A percentile compares a stretch with the other conserved stretches of the same genome.
Conservation (phyloP, 495 filamentous ascomycete species). For the Thermochaetoides thermophila region DNA sequence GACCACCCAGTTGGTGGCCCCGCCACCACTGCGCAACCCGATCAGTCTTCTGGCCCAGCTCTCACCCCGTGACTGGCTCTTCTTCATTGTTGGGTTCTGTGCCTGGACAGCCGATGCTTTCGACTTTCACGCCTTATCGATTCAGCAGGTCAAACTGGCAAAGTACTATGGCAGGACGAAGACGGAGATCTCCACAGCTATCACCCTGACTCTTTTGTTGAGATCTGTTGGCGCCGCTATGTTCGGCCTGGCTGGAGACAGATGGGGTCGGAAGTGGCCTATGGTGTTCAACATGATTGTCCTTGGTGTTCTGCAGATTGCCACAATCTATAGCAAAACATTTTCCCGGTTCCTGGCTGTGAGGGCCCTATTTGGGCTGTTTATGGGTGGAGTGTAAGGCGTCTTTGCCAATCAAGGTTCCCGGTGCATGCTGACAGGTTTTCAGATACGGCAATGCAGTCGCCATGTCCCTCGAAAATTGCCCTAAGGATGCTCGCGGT, state of each 20-base stretch:
- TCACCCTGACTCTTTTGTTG: slow-evolving; percentile 58
- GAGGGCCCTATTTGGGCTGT: slow-evolving; percentile 56
- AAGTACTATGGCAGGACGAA: slow-evolving; percentile 48
- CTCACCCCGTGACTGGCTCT: slow-evolving; percentile 41
- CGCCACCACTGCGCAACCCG: slow-evolving; percentile 45
- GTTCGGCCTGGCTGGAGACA: slow-evolving; percentile 61
- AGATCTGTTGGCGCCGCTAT: slow-evolving; percentile 53
- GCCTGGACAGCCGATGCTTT: slow-evolving; percentile 60
- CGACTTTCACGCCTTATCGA: slow-evolving; percentile 64
- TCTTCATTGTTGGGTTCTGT: slow-evolving; percentile 46
- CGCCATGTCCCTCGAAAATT: slow-evolving; percentile 67
- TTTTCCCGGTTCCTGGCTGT: slow-evolving; percentile 59
- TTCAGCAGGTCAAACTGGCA: slow-evolving; percentile 54
- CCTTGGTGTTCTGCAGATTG: slow-evolving; percentile 49
- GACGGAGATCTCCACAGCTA: slow-evolving; percentile 56
- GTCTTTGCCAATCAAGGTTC: not conserved
- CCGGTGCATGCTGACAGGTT: not conserved
- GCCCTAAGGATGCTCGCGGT: slow-evolving; percentile 52
- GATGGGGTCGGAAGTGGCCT: slow-evolving; percentile 67
- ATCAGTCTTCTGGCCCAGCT: slow-evolving; percentile 44
- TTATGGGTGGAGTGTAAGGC: slow-evolving; percentile 59
- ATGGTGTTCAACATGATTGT: slow-evolving; percentile 61
- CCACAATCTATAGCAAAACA: slow-evolving; percentile 52
- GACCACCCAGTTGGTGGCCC: slow-evolving; percentile 43
- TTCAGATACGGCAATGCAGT: slow-evolving; percentile 56